These are phyloP conservation scores for Lentinula aciculospora DNA, from an alignment of 768 basidiomycete species.

Conservation along the genomic window DNA sequence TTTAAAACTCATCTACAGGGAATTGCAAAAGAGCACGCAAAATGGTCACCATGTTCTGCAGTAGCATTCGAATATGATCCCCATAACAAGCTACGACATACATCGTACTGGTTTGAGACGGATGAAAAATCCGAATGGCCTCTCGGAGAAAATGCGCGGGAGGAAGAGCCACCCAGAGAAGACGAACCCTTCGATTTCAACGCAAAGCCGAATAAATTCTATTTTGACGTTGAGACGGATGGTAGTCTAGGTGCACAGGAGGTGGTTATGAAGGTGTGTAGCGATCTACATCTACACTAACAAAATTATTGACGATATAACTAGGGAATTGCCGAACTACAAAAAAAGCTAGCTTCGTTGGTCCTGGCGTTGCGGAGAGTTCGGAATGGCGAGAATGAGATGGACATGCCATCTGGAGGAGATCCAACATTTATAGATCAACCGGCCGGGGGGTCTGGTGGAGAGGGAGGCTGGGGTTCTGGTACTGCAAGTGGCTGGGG, in stretches of 20 bases:
- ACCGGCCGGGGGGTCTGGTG: conserved; percentile 11
- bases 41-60: conserved; percentile 96
- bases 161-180: conserved; percentile 77
- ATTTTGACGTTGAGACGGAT: conserved; percentile 92
- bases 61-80: conserved; percentile 98
- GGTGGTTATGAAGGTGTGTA: conserved; percentile 73
- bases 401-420: conserved; percentile 42
- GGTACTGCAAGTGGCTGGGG: conserved; percentile 9
- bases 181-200: conserved; percentile 84
- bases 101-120: conserved; percentile 89
- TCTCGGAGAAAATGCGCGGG: conserved; percentile 74
- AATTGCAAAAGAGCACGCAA: conserved; percentile 96
- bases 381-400: conserved; percentile 58
- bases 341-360: conserved; percentile 75
- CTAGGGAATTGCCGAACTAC: conserved; percentile 73
- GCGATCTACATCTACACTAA: neutral
- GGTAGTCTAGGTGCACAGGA: conserved; percentile 87
- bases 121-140: conserved; percentile 89
- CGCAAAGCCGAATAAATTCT: conserved; percentile 86
- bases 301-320: conserved; percentile 1
- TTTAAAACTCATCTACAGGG: conserved; percentile 49
- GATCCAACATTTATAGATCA: conserved; percentile 23
- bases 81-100: conserved; percentile 94
- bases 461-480: conserved; percentile 16
- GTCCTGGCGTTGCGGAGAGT: conserved; percentile 42